Percentiles rank a stretch among this genome's conserved stretches.
Evolutionary conservation across 257 asterid genomes (phyloP).

Genomic region (Scutellaria baicalensis): DNA sequence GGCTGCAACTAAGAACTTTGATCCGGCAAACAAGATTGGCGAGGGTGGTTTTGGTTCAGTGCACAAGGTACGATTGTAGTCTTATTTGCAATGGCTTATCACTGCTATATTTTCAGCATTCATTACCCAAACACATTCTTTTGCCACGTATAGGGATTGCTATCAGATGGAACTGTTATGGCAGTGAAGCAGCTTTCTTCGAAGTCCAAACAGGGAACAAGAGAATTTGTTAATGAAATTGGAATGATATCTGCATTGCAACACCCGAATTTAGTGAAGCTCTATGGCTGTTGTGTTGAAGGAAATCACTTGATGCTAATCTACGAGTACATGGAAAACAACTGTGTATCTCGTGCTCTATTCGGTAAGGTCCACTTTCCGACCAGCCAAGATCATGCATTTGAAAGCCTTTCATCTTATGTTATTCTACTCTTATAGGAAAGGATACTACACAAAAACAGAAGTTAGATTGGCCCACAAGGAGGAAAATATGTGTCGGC

Average conservation of each 20-base stretch:
- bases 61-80: slow-evolving; percentile 51
- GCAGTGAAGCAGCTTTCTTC: slow-evolving; percentile 95
- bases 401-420: not conserved
- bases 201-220: slow-evolving; percentile 82
- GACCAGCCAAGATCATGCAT: not conserved
- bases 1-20: slow-evolving; percentile 79
- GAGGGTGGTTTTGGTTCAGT: slow-evolving; percentile 96
- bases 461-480: slow-evolving; percentile 75
- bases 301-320: slow-evolving; percentile 72
- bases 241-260: slow-evolving; percentile 86
- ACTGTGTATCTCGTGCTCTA: slow-evolving; percentile 70
- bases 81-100: not conserved
- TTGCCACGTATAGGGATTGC: slow-evolving; percentile 39
- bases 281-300: slow-evolving; percentile 83
- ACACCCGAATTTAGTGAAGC: slow-evolving; percentile 84
- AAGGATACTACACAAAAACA: slow-evolving; percentile 30
- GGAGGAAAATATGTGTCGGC: slow-evolving; percentile 68
- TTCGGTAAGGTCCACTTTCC: slow-evolving; percentile 46
- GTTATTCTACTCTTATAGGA: slow-evolving; percentile 34
- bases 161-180: slow-evolving; percentile 77
- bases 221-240: slow-evolving; percentile 80
- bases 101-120: not conserved
- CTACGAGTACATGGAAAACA: slow-evolving; percentile 88
- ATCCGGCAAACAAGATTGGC: slow-evolving; percentile 78
- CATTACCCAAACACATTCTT: not conserved